Conservation (phyloP, 2,329 filamentous ascomycete genomes). For the Nigrospora oryzae region DNA sequence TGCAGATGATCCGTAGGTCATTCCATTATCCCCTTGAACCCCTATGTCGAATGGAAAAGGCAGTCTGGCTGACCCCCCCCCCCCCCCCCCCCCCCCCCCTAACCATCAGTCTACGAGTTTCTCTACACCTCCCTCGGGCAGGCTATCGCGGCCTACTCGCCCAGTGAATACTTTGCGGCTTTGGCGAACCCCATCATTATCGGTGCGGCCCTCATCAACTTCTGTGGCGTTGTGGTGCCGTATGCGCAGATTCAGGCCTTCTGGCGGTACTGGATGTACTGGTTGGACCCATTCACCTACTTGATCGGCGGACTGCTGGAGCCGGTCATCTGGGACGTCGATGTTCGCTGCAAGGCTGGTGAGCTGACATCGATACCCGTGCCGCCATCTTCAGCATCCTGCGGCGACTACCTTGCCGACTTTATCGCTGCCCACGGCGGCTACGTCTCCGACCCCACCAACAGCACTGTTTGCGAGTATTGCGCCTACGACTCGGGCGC, state of each 20-base stretch:
- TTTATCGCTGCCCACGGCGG: slow-evolving; percentile 47
- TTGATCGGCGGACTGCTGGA: slow-evolving; percentile 64
- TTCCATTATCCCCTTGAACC: slow-evolving; percentile 31
- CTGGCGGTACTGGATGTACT: slow-evolving; percentile 68
- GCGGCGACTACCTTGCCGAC: slow-evolving; percentile 51
- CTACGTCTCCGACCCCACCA: slow-evolving; percentile 17
- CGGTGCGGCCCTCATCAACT: slow-evolving; percentile 41
- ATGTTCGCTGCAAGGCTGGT: slow-evolving; percentile 35
- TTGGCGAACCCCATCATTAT: slow-evolving; percentile 61
- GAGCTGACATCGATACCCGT: slow-evolving; percentile 38
- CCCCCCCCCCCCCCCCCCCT: slow-evolving; percentile 77
- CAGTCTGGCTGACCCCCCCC: slow-evolving; percentile 52
- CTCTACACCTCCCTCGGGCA: slow-evolving; percentile 72
- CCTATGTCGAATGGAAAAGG: slow-evolving; percentile 27
- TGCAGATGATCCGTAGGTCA: slow-evolving; percentile 26
- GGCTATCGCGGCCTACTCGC: slow-evolving; percentile 78
- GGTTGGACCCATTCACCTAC: slow-evolving; percentile 60
- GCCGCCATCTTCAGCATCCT: slow-evolving; percentile 56
- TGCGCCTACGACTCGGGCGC: slow-evolving; percentile 9
- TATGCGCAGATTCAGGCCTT: slow-evolving; percentile 58
- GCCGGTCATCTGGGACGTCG: slow-evolving; percentile 45
- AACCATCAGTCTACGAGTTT: slow-evolving; percentile 65
- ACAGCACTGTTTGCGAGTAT: slow-evolving; percentile 3
- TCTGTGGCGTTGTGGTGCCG: slow-evolving; percentile 70
- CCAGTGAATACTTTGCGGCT: slow-evolving; percentile 56